Base-by-base conservation (phyloP, 768 basidiomycete species). In the Trametes maxima region DNA sequence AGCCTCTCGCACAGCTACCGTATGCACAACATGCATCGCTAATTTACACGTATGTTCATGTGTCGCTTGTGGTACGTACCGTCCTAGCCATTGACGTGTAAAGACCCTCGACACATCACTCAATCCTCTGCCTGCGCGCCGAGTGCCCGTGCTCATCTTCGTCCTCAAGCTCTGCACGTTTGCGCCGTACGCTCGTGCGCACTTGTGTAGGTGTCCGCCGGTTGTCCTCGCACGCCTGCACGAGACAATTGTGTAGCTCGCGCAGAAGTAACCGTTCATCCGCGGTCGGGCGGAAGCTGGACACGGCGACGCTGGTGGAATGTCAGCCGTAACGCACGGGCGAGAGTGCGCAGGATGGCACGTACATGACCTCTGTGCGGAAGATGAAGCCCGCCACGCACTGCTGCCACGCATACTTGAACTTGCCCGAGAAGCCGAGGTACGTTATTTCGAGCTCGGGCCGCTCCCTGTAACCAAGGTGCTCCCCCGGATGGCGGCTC, bases 321-420 rank as follows among this genome's bases (percentile, higher is more conserved):
- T 8, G 42, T 45, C 14, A 45, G 35, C 36, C 13, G 35, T 7
- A 3, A 10, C 25, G 54, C 25, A 46, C 22, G 28, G 3, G 16
- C 10, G 13, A 3, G 6, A 11, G 11, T 14, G 21, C n/a, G n/a
- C 3, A 46, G 28, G 28, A 24, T 2, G 33, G 17, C 40, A 43
- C 57, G 28, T 19, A 58, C 57, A 50, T 50, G 5, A 58, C 57
- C 33, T 58, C 57, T 2, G 28, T 58, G 5, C 48, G 57, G 42
- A 58, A 58, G n/a, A 50, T n/a, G 48, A 58, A 58, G 2, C 57
- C 57, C 4, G 39, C 57, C 3, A 51, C 16, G 48, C 16, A 35
- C 40, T 58, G 57, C 6, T 42, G 24, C 57, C 57, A 58, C 19
- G 17, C 39, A n/a, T 33, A 50, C 40, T 51, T 58, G 57, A 25